A percentile compares a stretch with the other conserved stretches of the same genome.
Evolutionary conservation across 2,329 filamentous ascomycete genomes (phyloP).

Genomic region (Arthrocladium fulminans): DNA sequence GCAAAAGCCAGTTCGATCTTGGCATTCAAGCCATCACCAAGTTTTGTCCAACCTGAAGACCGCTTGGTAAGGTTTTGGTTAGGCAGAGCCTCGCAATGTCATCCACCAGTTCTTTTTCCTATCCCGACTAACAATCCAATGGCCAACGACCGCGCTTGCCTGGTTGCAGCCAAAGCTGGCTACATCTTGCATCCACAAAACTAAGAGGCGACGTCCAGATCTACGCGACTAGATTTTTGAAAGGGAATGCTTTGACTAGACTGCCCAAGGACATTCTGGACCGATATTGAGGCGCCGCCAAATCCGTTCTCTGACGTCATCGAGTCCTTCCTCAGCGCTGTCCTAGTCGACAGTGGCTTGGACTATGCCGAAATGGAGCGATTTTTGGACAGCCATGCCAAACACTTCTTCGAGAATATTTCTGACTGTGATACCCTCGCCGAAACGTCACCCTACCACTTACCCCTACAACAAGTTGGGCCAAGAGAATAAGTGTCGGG

Average conservation of each 20-base stretch:
- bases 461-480: constrained; percentile 57
- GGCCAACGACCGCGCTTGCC: constrained; percentile 58
- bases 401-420: constrained; percentile 78
- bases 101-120: constrained; percentile 15
- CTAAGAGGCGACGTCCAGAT: constrained; percentile 31
- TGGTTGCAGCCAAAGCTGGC: constrained; percentile 51
- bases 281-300: constrained; percentile 29
- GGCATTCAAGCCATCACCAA: constrained; percentile 49
- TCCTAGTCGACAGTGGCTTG: constrained; percentile 84
- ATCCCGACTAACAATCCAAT: constrained; percentile 44
- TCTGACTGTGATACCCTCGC: constrained; percentile 77
- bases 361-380: constrained; percentile 61
- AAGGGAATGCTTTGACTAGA: constrained; percentile 29
- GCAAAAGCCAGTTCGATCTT: constrained; percentile 45
- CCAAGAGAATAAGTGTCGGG: constrained; percentile 55
- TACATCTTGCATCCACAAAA: constrained; percentile 62
- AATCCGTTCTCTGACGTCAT: constrained; percentile 71
- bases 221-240: constrained; percentile 31
- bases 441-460: constrained; percentile 75
- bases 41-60: constrained; percentile 58
- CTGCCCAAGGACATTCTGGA: constrained; percentile 35
- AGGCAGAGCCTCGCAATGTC: constrained; percentile 54
- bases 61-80: constrained; percentile 61
- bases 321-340: constrained; percentile 78
- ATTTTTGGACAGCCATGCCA: constrained; percentile 70